Base-by-base conservation (phyloP, 306 rosid species). In the Abrus precatorius region DNA sequence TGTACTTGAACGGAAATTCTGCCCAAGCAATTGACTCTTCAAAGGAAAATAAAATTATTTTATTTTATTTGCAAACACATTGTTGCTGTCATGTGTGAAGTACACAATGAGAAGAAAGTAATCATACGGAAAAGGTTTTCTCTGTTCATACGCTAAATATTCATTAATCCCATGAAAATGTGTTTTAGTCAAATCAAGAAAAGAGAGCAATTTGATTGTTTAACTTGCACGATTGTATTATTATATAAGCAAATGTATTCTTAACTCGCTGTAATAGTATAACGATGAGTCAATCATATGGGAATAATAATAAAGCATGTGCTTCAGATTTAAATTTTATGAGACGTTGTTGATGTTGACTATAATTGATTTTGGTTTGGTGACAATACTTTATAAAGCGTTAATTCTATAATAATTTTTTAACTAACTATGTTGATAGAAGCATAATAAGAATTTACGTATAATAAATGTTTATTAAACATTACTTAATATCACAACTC, bases 161-260 rank as follows among this genome's bases (percentile, higher is more conserved):
- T 43, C 36, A 54, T 32, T 47, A 9, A 34, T 38, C 30, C 65
- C 9, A 34, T 29, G 48, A 40, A 7, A 48, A 63, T 63, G 45
- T 8, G 48, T 64, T 72, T 63, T 49, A 52, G 33, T 70, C 32
- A 69, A 69, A 69, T 79, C 2, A 71, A 80, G 62, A 81, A 57
- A 47, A 81, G 29, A 66, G 43, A 53, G 47, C 82, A 55, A 55
- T 55, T 68, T 82, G 34, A 13, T 82, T 34, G 60, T 38, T 65
- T 28, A 76, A 68, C 73, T 75, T 82, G 10, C 59, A 7, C 40
- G 55, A 30, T 72, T 76, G 49, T 33, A 60, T 50, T 30, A 55
- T 57, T 30, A 55, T 57, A 65, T 28, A 67, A 30, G 70, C 47
- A 49, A 67, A 56, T 82, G 73, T 43, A 68, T 69, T 69, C 0